Conservation (phyloP, 495 filamentous ascomycete species). For the Cudoniella acicularis region DNA sequence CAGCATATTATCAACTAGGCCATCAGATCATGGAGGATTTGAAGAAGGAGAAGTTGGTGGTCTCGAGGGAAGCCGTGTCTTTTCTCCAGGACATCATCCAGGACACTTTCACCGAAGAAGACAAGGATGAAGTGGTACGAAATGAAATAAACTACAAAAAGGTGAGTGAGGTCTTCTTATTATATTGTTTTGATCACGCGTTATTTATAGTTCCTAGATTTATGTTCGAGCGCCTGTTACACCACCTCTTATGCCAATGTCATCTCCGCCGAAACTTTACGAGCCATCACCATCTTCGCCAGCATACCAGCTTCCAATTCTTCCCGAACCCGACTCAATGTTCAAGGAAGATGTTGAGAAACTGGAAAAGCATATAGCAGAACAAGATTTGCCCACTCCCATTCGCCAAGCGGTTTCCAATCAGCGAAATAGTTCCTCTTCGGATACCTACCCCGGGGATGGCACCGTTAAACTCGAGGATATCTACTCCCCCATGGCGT, state of each 20-base stretch:
- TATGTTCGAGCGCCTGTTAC: constrained; percentile 40
- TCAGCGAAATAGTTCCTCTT: not conserved
- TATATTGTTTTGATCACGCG: not conserved
- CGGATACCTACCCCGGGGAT: constrained; percentile 18
- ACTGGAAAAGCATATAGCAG: constrained; percentile 40
- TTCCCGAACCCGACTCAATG: constrained; percentile 46
- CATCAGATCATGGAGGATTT: constrained; percentile 22
- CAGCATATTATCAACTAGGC: constrained; percentile 26
- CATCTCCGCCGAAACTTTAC: constrained; percentile 40
- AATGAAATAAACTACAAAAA: constrained; percentile 28
- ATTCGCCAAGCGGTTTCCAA: constrained; percentile 13
- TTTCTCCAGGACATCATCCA: constrained; percentile 38
- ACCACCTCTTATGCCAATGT: constrained; percentile 55
- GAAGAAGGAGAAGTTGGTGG: constrained; percentile 40
- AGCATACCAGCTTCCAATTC: constrained; percentile 45
- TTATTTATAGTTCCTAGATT: constrained; percentile 26
- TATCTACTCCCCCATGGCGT: constrained; percentile 26
- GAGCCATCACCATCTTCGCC: constrained; percentile 13
- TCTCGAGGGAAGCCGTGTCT: constrained; percentile 34
- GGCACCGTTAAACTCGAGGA: constrained; percentile 16
- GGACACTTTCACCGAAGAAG: constrained; percentile 34
- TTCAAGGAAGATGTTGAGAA: constrained; percentile 42
- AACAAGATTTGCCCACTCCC: constrained; percentile 27
- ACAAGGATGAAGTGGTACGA: constrained; percentile 31
- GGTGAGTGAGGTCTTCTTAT: constrained; percentile 31